A percentile compares a stretch with the other conserved stretches of the same genome.
Evolutionary conservation across 345 rosid species (phyloP).

Genomic region (Arabis alpina): DNA sequence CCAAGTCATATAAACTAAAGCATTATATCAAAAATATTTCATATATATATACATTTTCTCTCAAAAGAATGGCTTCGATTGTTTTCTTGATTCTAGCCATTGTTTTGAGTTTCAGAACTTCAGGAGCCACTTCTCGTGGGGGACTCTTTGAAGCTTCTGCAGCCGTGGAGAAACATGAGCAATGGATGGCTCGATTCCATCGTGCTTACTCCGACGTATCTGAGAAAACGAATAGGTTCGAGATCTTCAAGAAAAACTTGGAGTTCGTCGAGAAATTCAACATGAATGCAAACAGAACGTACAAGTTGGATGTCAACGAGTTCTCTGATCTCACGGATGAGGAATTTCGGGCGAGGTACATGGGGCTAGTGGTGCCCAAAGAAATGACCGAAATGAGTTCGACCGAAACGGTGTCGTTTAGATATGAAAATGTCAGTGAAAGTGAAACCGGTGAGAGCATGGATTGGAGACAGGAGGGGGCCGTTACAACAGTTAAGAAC

Average conservation of each 20-base stretch:
- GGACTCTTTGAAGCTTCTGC: slow-evolving; percentile 39
- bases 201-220: slow-evolving; percentile 39
- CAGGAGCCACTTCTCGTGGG: slow-evolving; percentile 25
- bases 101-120: background rate
- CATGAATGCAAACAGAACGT: slow-evolving; percentile 35
- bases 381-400: background rate
- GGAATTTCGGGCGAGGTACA: slow-evolving; percentile 48
- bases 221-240: slow-evolving; percentile 45
- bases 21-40: slow-evolving; percentile 1
- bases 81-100: slow-evolving; percentile 15
- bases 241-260: slow-evolving; percentile 51
- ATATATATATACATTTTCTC: too few species aligned
- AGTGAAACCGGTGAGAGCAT: slow-evolving; percentile 36
- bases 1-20: background rate
- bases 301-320: slow-evolving; percentile 46
- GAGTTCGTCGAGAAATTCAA: slow-evolving; percentile 48
- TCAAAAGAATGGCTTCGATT: background rate
- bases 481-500: slow-evolving; percentile 43
- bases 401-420: slow-evolving; percentile 14
- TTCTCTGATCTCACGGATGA: slow-evolving; percentile 58
- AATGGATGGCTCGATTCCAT: slow-evolving; percentile 46
- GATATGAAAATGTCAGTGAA: slow-evolving; percentile 31
- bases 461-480: slow-evolving; percentile 54
- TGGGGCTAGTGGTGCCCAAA: slow-evolving; percentile 40
- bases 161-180: slow-evolving; percentile 39